Conservation (phyloP, 148 eudicot genomes). For the Bassia scoparia region DNA sequence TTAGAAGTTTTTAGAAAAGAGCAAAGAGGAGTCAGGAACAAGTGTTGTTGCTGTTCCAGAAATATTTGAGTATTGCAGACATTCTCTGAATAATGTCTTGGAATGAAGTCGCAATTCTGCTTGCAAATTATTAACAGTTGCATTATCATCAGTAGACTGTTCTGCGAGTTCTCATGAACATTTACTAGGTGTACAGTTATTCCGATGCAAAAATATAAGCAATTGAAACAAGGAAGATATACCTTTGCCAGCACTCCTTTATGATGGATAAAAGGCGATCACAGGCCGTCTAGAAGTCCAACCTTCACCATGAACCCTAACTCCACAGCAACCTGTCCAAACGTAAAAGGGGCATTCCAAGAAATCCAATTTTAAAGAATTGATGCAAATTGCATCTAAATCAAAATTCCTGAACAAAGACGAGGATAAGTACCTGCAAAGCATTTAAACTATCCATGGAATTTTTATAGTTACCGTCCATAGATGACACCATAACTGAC, state of each 20-base stretch:
- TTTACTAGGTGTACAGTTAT: too few relatives aligned
- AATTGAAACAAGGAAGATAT: background rate
- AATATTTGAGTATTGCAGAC: slow-evolving; percentile 37
- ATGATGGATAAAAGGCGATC: slow-evolving; percentile 62
- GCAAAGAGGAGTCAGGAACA: too few relatives aligned
- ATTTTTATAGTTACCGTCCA: slow-evolving; percentile 79
- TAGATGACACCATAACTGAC: slow-evolving; percentile 78
- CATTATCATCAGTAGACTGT: background rate
- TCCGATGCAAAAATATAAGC: background rate
- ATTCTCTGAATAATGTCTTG: slow-evolving; percentile 52
- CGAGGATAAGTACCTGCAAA: slow-evolving; percentile 51
- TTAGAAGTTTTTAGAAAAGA: too few relatives aligned
- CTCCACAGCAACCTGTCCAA: slow-evolving; percentile 67
- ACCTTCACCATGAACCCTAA: slow-evolving; percentile 73
- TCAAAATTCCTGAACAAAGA: background rate
- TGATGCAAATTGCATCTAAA: background rate
- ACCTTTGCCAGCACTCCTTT: slow-evolving; percentile 82
- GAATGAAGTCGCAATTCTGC: slow-evolving; percentile 61
- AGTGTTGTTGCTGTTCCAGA: slow-evolving; percentile 22
- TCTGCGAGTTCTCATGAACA: background rate
- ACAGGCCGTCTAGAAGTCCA: slow-evolving; percentile 61
- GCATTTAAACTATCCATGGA: slow-evolving; percentile 68
- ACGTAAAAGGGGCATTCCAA: background rate
- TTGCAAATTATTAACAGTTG: slow-evolving; percentile 37
- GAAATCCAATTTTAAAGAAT: background rate